phyloP scores from a whole-genome alignment of 2,329 filamentous ascomycete species.

The Exophiala spinifera region DNA sequence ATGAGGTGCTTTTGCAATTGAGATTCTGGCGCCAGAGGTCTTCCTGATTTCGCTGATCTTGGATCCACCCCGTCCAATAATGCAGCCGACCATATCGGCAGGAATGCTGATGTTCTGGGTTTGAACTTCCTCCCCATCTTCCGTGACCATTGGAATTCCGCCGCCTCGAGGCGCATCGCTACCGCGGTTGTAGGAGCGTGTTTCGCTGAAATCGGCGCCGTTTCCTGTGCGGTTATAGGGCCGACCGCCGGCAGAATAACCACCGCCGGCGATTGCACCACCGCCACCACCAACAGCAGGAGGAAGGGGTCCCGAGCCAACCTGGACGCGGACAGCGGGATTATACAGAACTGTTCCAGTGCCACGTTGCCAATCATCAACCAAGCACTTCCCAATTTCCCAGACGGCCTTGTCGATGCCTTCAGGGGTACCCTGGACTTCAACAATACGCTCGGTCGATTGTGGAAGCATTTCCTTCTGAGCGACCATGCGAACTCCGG shows the following conservation, averaged over 20 bases:
- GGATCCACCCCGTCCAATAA: constrained; percentile 89
- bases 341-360: constrained; percentile 98
- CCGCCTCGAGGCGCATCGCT: constrained; percentile 56
- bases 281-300: constrained; percentile 48
- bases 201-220: constrained; percentile 94
- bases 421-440: constrained; percentile 90
- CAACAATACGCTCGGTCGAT: constrained; percentile 95
- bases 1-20: constrained; percentile 93
- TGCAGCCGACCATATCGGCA: constrained; percentile 99
- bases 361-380: constrained; percentile 96
- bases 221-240: constrained; percentile 91
- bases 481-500: constrained; percentile 96
- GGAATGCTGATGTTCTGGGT: constrained; percentile 99
- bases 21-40: constrained; percentile 93
- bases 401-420: constrained; percentile 94
- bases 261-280: constrained; percentile 37
- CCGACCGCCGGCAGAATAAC: constrained; percentile 54
- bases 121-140: constrained; percentile 96
- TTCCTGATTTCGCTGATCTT: constrained; percentile 99
- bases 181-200: constrained; percentile 69
- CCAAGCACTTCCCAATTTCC: constrained; percentile 98
- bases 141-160: constrained; percentile 82
- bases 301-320: constrained; percentile 52
- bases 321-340: constrained; percentile 82
- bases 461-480: constrained; percentile 99